Evolutionary conservation across 805 yeast species (phyloP).

Genomic region (Metschnikowia hibisci): DNA sequence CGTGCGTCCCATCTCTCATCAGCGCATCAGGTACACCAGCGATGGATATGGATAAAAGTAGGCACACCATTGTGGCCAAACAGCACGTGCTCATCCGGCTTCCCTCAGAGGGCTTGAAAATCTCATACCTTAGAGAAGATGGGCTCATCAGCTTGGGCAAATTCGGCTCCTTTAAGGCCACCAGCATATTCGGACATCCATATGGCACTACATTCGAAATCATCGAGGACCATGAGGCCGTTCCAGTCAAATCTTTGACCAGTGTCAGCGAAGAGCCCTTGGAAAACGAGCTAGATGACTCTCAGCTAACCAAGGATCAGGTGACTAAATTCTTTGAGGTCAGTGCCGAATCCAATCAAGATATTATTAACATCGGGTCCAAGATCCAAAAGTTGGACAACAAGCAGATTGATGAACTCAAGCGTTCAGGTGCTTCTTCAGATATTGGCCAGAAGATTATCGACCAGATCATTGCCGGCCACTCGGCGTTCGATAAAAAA

Average conservation of each 20-base stretch:
- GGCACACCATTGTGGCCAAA: slow-evolving; percentile 38
- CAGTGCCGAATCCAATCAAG: slow-evolving; percentile 60
- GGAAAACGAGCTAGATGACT: slow-evolving; percentile 29
- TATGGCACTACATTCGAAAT: slow-evolving; percentile 91
- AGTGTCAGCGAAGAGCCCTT: slow-evolving; percentile 13
- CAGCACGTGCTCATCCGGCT: slow-evolving; percentile 63
- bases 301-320: slow-evolving; percentile 36
- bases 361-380: slow-evolving; percentile 63
- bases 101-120: slow-evolving; percentile 77
- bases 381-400: slow-evolving; percentile 67
- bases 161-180: slow-evolving; percentile 80
- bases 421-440: slow-evolving; percentile 60
- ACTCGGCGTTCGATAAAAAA: slow-evolving; percentile 82
- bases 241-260: slow-evolving; percentile 44
- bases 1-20: background rate
- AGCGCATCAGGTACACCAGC: background rate
- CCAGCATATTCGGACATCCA: slow-evolving; percentile 72
- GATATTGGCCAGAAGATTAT: slow-evolving; percentile 73
- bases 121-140: slow-evolving; percentile 61
- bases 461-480: slow-evolving; percentile 75
- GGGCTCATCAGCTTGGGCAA: slow-evolving; percentile 76
- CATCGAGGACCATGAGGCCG: slow-evolving; percentile 48
- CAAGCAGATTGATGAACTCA: slow-evolving; percentile 82
- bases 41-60: slow-evolving; percentile 14
- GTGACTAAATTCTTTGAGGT: slow-evolving; percentile 35